These are phyloP conservation scores for Xerocomus potaroensis DNA, from an alignment of 768 basidiomycete species.

Conservation along the genomic window DNA sequence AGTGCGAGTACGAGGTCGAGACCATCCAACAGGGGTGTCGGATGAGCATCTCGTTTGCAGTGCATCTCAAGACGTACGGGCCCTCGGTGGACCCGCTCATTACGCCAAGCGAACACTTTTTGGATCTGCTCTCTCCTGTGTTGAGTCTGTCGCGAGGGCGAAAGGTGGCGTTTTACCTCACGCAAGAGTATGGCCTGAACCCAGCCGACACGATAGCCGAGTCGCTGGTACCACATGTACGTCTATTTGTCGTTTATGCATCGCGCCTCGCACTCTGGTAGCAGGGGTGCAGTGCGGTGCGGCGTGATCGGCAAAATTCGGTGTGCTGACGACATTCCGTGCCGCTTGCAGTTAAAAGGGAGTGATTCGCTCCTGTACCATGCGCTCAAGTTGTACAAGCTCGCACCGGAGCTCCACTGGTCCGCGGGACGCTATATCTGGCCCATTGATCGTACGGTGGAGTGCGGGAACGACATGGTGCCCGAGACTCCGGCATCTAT, in stretches of 20 bases:
- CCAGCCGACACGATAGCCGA: constrained; percentile 70
- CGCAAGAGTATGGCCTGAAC: constrained; percentile 63
- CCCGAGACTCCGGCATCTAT: constrained; percentile 21
- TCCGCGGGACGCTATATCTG: constrained; percentile 80
- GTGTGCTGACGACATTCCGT: constrained; percentile 9
- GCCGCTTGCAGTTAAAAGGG: constrained; percentile 61
- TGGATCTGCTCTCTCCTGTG: constrained; percentile 67
- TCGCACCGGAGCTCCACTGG: constrained; percentile 73
- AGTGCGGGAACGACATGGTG: constrained; percentile 47
- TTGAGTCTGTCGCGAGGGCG: constrained; percentile 68
- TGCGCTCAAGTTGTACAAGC: constrained; percentile 71
- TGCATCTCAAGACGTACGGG: constrained; percentile 66
- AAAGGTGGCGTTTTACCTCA: constrained; percentile 69
- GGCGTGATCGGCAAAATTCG: constrained; percentile 9
- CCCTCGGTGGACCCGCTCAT: constrained; percentile 62
- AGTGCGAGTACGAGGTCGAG: constrained; percentile 74
- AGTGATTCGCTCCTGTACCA: constrained; percentile 74
- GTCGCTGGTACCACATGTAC: constrained; percentile 63
- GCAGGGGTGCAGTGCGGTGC: background rate
- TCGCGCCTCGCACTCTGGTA: constrained; percentile 7
- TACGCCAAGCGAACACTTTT: constrained; percentile 67
- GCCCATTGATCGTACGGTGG: constrained; percentile 68
- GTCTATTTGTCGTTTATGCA: constrained; percentile 24
- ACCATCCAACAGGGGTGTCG: constrained; percentile 66
- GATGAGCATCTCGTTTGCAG: constrained; percentile 65